These are phyloP conservation scores for Aspergillus latus DNA, from an alignment of 2,329 filamentous ascomycete species.

Conservation along the genomic window DNA sequence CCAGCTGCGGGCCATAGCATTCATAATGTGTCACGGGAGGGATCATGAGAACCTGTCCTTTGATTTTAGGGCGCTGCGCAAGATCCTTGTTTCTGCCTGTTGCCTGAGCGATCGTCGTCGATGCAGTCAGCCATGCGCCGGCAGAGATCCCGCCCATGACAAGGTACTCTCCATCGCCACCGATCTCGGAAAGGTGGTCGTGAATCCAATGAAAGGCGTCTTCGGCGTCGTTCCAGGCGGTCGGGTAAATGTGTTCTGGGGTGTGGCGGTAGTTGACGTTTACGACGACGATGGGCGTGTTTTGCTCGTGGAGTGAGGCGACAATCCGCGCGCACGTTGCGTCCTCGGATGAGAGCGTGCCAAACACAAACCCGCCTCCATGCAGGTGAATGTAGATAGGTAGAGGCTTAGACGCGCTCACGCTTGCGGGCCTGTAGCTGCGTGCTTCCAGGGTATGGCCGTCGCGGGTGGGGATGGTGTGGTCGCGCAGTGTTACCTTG, in stretches of 20 bases:
- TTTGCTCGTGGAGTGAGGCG: conserved; percentile 24
- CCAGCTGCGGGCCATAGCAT: conserved; percentile 38
- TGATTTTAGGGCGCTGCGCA: conserved; percentile 33
- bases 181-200: conserved; percentile 40
- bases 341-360: conserved; percentile 55
- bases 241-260: conserved; percentile 55
- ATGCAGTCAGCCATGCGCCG: conserved; percentile 47
- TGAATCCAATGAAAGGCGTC: conserved; percentile 59
- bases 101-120: conserved; percentile 43
- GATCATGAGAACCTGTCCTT: conserved; percentile 55
- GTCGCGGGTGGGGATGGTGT: conserved; percentile 47
- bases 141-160: conserved; percentile 54
- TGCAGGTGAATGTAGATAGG: conserved; percentile 56
- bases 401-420: conserved; percentile 32
- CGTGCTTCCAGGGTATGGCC: conserved; percentile 47
- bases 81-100: conserved; percentile 24
- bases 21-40: conserved; percentile 44
- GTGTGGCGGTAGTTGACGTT: conserved; percentile 62
- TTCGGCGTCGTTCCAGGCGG: conserved; percentile 53
- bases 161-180: conserved; percentile 42
- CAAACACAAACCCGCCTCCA: conserved; percentile 58
- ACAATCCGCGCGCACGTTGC: conserved; percentile 52
- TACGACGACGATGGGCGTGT: conserved; percentile 45
- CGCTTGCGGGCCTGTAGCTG: conserved; percentile 46
- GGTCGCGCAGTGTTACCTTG: conserved; percentile 39